These are phyloP conservation scores for Limtongia smithiae DNA, from an alignment of 805 yeast genomes.

Conservation along the genomic window DNA sequence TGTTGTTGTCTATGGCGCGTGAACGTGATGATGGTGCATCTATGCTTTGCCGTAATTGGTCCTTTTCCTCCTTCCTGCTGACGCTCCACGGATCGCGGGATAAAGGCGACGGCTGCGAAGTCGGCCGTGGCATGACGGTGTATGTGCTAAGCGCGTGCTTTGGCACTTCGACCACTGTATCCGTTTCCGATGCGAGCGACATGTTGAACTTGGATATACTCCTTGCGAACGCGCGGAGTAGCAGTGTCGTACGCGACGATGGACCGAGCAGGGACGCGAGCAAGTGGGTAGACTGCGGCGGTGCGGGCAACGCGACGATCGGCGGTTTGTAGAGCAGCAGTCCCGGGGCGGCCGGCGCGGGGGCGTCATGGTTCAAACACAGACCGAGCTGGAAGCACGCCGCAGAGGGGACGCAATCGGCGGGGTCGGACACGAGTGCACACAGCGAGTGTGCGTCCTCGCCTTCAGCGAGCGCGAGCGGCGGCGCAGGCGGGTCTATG, in stretches of 20 bases:
- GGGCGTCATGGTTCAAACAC: constrained; percentile 6
- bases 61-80: background rate
- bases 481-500: too few species aligned
- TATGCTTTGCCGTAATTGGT: background rate
- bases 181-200: background rate
- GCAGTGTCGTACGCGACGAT: constrained; percentile 24
- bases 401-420: constrained; percentile 11
- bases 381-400: constrained; percentile 23
- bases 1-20: too few species aligned
- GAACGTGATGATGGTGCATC: too few species aligned
- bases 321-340: constrained; percentile 24
- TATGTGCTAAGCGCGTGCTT: constrained; percentile 6
- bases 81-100: background rate
- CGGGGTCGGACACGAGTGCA: background rate
- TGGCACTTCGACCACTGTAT: background rate
- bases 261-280: constrained; percentile 24
- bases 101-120: background rate
- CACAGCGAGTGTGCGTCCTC: constrained; percentile 18
- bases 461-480: constrained; percentile 9
- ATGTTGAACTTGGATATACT: constrained; percentile 23
- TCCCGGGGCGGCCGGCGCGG: constrained; percentile 1
- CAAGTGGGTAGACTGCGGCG: constrained; percentile 21
- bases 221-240: constrained; percentile 24
- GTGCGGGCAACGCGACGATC: constrained; percentile 16
- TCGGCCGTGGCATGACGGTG: constrained; percentile 5